Evolutionary conservation across 2,329 filamentous ascomycete genomes (phyloP), one percentile per base, ranked within the genome.

Genomic region (Penicillium sp.): DNA sequence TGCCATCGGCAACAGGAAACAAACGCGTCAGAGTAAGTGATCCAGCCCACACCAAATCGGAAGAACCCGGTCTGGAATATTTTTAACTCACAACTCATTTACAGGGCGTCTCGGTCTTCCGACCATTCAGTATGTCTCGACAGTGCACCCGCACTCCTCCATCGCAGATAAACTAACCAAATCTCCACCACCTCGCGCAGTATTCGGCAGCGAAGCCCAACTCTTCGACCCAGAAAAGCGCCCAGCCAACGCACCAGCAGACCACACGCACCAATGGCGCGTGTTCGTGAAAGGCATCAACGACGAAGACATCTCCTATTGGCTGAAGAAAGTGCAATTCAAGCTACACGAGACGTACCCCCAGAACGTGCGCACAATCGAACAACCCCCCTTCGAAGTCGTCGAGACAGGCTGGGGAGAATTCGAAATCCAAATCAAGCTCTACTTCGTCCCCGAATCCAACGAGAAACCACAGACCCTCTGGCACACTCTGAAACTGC

Each of bases 311-410:
- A 89, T 97, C 62, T 92, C 90, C 24, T 94, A 96, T 75, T 99
- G 94, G 92, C 83, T 97, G 62, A 91, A 93, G 54, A 93, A 96
- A 67, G 93, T 99, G 1, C 92, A 97, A 73, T 99, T 99, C 79
- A 97, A 97, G 75, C 85, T 99, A 14, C 93, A 97, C 80, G 92
- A 97, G 75, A 97, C 93, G 9, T 97, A 97, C 72, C 87, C 91
- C 24, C 96, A 97, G 74, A 90, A 90, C 53, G 83, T 94, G 19
- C 89, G 94, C 64, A 96, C 89, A 71, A 81, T 94, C 67, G 92
- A 96, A 67, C 84, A 85, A 56, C 84, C 90, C 68, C 92, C 80
- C 10, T 99, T 97, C 67, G 81, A 91, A 67, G 89, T 97, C 57
- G 85, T 86, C 59, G 94, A 97, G 75, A 97, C 94, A 0, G 94